Base-by-base conservation (phyloP, 2,329 filamentous ascomycete genomes). In the Dactylella cylindrospora region DNA sequence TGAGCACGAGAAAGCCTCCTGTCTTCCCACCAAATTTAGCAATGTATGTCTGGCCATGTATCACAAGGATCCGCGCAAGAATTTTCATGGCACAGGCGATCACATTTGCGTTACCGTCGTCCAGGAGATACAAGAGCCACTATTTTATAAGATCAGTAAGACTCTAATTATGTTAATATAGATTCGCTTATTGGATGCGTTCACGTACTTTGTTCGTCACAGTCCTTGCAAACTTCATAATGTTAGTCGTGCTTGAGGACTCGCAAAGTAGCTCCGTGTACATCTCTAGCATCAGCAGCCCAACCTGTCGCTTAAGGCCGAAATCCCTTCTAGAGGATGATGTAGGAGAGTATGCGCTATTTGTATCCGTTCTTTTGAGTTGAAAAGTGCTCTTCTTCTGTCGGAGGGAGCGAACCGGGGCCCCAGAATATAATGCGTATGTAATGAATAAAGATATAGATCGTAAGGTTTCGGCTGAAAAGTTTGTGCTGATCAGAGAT, bases 101-200 rank as follows among this genome's bases (percentile, higher is more conserved):
- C 17, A 95, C 84, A 66, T 90, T 85, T 4, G 87, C 79, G 59
- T 97, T 87, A 64, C 88, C 83, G 71, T 96, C 90, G 5, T 88
- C 88, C 44, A 97, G 79, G 10, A 98, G 80, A 72, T 96, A 95
- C 10, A 98, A 76, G 10, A 95, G 80, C 90, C 90, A 96, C 85
- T 91, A 66, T 32, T 28, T 39, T n/a, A 32, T 44, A 39, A 29
- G 12, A 15, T 33, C 46, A 64, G 53, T 10, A 23, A 43, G 20
- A 23, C 10, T 46, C 22, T n/a, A 25, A 55, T 20, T 41, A 46
- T 19, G 22, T 25, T 36, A 13, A 20, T n/a, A n/a, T n/a, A n/a
- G n/a, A n/a, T n/a, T n/a, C n/a, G 19, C n/a, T 35, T 26, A 39
- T 38, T 13, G 22, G 7, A 33, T 40, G 28, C 20, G 55, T 47